Evolutionary conservation across 1,284 basidiomycete genomes (phyloP).

Genomic region (Fistulinella cinereoalba): DNA sequence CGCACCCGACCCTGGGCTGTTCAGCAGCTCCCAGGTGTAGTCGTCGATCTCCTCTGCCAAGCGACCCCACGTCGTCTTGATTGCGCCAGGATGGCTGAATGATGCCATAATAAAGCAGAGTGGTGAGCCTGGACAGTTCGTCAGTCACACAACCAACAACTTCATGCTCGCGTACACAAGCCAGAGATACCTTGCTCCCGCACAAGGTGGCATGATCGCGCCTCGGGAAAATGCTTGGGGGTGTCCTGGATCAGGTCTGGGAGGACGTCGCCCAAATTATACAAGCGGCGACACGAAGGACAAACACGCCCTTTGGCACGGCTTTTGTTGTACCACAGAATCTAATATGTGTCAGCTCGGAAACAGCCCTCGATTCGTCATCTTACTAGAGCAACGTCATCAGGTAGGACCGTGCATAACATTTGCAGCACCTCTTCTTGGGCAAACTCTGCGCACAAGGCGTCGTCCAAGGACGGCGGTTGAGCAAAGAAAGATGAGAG

Average conservation of each 20-base stretch:
- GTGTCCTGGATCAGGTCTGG: slow-evolving; percentile 45
- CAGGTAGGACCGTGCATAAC: slow-evolving; percentile 62
- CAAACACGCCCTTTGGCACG: slow-evolving; percentile 64
- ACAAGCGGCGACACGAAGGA: slow-evolving; percentile 70
- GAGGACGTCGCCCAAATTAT: slow-evolving; percentile 61
- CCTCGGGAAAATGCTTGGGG: slow-evolving; percentile 22
- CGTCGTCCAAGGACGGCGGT: slow-evolving; percentile 56
- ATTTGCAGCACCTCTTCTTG: slow-evolving; percentile 70
- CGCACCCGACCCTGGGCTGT: slow-evolving; percentile 39
- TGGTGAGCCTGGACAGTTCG: slow-evolving; percentile 54
- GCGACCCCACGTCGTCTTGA: slow-evolving; percentile 67
- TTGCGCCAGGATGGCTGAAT: slow-evolving; percentile 60
- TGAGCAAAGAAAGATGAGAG: slow-evolving; percentile 62
- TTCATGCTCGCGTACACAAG: slow-evolving; percentile 50
- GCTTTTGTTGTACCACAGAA: slow-evolving; percentile 83
- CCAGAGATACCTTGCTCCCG: slow-evolving; percentile 72
- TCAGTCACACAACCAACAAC: slow-evolving; percentile 3
- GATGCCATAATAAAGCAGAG: slow-evolving; percentile 72
- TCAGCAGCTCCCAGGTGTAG: slow-evolving; percentile 58
- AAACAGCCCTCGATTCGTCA: neutral
- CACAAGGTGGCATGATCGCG: slow-evolving; percentile 43
- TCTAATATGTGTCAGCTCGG: slow-evolving; percentile 40
- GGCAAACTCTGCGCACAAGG: slow-evolving; percentile 69
- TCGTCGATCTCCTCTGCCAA: slow-evolving; percentile 67
- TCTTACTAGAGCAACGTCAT: slow-evolving; percentile 66